Conservation (phyloP, 1,284 basidiomycete species). For the Cryptococcus sp. region DNA sequence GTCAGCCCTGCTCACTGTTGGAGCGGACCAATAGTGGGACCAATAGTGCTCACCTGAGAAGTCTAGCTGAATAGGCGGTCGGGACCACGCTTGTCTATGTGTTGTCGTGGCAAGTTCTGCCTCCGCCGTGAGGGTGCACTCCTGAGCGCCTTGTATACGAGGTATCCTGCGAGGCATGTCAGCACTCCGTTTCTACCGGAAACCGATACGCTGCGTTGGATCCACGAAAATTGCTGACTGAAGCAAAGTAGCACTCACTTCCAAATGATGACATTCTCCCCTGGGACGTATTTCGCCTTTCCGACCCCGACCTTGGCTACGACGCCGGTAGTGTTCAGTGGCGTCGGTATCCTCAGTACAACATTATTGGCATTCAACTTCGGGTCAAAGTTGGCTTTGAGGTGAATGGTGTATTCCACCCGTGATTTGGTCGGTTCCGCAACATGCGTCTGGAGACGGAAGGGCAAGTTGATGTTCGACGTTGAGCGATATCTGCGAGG, state of each 20-base stretch:
- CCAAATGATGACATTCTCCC: constrained; percentile 95
- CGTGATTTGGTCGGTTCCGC: constrained; percentile 87
- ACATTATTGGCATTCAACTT: constrained; percentile 94
- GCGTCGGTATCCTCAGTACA: constrained; percentile 90
- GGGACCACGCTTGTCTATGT: constrained; percentile 88
- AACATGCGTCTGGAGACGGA: constrained; percentile 86
- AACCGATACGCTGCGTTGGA: neutral
- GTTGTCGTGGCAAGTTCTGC: constrained; percentile 85
- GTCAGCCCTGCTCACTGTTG: too few species aligned
- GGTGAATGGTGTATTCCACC: constrained; percentile 86
- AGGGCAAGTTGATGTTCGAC: constrained; percentile 90
- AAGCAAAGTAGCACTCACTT: constrained; percentile 69
- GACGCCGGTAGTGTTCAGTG: constrained; percentile 87
- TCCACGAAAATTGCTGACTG: neutral
- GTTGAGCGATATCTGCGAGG: constrained; percentile 85
- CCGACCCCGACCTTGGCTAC: constrained; percentile 88
- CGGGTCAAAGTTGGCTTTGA: constrained; percentile 85
- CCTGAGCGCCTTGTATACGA: constrained; percentile 87
- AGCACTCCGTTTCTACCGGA: neutral
- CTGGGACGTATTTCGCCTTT: constrained; percentile 96
- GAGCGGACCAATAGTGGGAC: neutral
- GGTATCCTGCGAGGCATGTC: constrained; percentile 65
- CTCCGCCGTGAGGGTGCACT: constrained; percentile 80
- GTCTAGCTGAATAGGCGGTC: constrained; percentile 96
- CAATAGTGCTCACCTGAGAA: constrained; percentile 59